Percentiles rank a stretch among this genome's conserved stretches.
These are phyloP conservation scores for Paramyrothecium roridum DNA, from an alignment of 2,329 filamentous ascomycete genomes.

Conservation along the genomic window DNA sequence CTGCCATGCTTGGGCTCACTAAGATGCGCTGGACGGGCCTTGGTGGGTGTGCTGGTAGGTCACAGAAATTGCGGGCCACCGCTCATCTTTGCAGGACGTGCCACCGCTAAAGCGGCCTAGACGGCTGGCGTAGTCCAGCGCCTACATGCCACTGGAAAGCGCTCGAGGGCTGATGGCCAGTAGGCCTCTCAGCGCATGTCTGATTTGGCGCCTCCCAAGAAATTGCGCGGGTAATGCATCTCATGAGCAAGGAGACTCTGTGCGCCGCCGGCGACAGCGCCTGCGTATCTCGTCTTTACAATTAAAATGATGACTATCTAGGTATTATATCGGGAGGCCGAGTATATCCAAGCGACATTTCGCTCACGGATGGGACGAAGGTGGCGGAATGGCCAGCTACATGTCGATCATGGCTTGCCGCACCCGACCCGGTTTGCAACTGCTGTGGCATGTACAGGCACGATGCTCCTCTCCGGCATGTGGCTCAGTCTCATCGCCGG, in stretches of 20 bases:
- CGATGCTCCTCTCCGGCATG: not conserved
- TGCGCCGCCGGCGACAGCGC: not conserved
- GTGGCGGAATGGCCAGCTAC: not conserved
- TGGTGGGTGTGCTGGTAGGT: not conserved
- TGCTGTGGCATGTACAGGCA: not conserved
- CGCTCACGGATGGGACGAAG: not conserved
- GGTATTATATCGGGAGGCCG: not conserved
- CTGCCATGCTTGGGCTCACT: conserved; percentile 18
- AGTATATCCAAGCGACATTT: not conserved
- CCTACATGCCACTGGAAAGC: not conserved
- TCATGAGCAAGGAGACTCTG: not conserved
- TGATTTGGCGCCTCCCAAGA: not conserved
- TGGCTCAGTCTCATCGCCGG: too few relatives aligned
- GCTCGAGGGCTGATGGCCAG: not conserved
- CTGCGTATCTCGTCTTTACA: not conserved
- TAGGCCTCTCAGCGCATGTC: conserved; percentile 7
- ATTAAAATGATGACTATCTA: not conserved
- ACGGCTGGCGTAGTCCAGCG: not conserved
- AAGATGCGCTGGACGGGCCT: not conserved
- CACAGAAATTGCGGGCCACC: conserved; percentile 1
- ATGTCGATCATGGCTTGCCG: conserved; percentile 3
- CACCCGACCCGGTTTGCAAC: not conserved
- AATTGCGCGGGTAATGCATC: not conserved
- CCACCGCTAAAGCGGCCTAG: not conserved
- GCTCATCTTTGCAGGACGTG: not conserved